Evolutionary conservation across 2,329 filamentous ascomycete genomes (phyloP).

Genomic region (Fonsecaea multimorphosa): DNA sequence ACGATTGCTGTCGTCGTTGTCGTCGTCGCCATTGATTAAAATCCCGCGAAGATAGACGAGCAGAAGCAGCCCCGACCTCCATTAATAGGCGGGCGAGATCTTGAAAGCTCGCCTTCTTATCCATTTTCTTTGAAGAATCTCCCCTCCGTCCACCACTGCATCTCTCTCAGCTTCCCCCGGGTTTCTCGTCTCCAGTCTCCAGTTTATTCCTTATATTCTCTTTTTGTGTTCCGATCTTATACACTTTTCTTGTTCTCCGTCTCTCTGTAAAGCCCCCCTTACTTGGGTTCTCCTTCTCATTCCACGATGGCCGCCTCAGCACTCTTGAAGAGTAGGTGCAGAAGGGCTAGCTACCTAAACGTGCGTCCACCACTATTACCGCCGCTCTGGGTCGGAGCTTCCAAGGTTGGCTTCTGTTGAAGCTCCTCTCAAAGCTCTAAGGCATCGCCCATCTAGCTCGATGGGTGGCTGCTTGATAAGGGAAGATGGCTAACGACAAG

Average conservation of each 20-base stretch:
- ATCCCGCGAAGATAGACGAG: not conserved
- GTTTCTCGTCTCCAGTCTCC: not conserved
- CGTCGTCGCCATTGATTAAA: not conserved
- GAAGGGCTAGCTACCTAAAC: conserved; percentile 76
- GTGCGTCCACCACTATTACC: not conserved
- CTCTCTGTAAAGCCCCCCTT: not conserved
- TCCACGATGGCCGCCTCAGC: conserved; percentile 66
- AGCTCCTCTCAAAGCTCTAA: not conserved
- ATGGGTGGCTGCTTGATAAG: not conserved
- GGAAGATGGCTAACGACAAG: not conserved
- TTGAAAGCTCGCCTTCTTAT: not conserved
- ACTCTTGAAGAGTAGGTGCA: conserved; percentile 75
- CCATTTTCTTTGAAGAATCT: not conserved
- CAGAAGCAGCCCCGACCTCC: not conserved
- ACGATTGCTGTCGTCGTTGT: not conserved
- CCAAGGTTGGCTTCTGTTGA: not conserved
- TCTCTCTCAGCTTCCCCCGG: not conserved
- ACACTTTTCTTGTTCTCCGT: not conserved
- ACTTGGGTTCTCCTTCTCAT: not conserved
- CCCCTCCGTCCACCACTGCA: too few species aligned
- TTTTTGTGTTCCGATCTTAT: not conserved
- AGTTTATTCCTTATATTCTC: not conserved
- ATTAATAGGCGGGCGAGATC: not conserved
- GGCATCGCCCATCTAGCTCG: not conserved
- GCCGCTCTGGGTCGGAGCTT: not conserved